Conservation (phyloP, 192 early-diverging fungal species). For the Podila epigama region DNA sequence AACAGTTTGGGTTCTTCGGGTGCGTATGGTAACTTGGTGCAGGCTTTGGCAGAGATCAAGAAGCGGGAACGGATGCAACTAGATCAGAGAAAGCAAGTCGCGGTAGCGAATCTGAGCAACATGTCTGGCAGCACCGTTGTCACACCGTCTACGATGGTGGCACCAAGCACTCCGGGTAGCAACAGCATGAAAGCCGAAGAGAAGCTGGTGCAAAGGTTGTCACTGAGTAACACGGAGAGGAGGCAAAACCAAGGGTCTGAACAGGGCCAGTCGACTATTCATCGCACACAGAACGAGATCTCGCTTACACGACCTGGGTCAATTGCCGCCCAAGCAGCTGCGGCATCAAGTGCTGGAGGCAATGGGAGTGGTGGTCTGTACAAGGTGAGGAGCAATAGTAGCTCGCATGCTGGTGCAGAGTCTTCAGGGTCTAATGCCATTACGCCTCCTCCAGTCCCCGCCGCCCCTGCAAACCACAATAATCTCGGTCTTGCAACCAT, state of each 20-base stretch:
- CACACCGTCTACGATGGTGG: background rate
- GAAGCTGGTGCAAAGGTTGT: background rate
- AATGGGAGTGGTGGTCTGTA: background rate
- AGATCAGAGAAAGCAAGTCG: background rate
- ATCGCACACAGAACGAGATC: background rate
- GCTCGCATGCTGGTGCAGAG: background rate
- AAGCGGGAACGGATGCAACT: constrained; percentile 6
- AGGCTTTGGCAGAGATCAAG: constrained; percentile 30
- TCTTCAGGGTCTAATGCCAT: too few relatives aligned
- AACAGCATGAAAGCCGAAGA: too few relatives aligned
- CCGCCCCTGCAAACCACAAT: too few relatives aligned
- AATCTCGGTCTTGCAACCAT: background rate
- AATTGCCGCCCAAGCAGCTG: background rate
- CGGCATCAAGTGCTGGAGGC: too few relatives aligned
- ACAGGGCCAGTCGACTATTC: background rate
- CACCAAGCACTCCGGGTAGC: too few relatives aligned
- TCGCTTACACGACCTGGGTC: constrained; percentile 15
- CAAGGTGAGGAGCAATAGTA: background rate
- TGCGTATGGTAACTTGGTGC: constrained; percentile 33
- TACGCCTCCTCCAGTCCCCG: background rate
- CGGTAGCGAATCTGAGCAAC: background rate
- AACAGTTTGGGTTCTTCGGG: constrained; percentile 41
- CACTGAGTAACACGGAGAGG: constrained; percentile 6
- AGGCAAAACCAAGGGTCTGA: background rate
- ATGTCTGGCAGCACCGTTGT: background rate